These are phyloP conservation scores for Fusarium sp. DNA, from an alignment of 2,329 filamentous ascomycete species.

Conservation along the genomic window DNA sequence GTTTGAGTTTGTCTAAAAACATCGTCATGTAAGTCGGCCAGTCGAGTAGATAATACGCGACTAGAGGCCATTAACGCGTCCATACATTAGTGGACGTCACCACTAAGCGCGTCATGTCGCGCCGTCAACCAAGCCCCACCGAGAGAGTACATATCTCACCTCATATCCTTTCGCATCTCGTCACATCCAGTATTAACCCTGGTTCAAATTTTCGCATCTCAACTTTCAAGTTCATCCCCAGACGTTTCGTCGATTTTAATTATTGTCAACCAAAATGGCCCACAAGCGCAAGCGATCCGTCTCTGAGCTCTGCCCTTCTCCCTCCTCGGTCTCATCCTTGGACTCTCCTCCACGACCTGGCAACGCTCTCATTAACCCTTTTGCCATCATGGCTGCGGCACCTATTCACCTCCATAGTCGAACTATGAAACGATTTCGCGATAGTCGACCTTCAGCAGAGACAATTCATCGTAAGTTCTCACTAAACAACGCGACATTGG, in stretches of 20 bases:
- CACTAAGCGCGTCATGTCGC: slow-evolving; percentile 38
- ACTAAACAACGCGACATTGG: rapidly evolving
- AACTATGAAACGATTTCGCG: slow-evolving; percentile 72
- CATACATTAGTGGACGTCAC: background rate
- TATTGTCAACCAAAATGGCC: slow-evolving; percentile 49
- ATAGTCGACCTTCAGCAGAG: slow-evolving; percentile 69
- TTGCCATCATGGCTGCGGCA: slow-evolving; percentile 53
- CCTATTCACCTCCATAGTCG: slow-evolving; percentile 65
- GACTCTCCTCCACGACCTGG: slow-evolving; percentile 53
- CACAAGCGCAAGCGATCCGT: slow-evolving; percentile 75
- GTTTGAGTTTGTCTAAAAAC: no score
- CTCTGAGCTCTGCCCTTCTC: slow-evolving; percentile 66
- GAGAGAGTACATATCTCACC: slow-evolving; percentile 19
- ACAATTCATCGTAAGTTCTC: slow-evolving; percentile 66
- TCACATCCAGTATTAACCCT: background rate
- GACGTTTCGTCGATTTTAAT: rapidly evolving
- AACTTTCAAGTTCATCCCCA: background rate
- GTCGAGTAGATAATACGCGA: background rate
- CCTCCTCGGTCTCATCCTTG: slow-evolving; percentile 60
- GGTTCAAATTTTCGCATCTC: background rate
- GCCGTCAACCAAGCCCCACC: slow-evolving; percentile 28
- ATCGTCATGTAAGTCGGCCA: no score
- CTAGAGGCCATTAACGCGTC: slow-evolving; percentile 22
- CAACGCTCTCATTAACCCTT: slow-evolving; percentile 51
- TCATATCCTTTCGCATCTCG: background rate